Evolutionary conservation across 148 eudicot genomes (phyloP).

Genomic region (Selenicereus undatus): DNA sequence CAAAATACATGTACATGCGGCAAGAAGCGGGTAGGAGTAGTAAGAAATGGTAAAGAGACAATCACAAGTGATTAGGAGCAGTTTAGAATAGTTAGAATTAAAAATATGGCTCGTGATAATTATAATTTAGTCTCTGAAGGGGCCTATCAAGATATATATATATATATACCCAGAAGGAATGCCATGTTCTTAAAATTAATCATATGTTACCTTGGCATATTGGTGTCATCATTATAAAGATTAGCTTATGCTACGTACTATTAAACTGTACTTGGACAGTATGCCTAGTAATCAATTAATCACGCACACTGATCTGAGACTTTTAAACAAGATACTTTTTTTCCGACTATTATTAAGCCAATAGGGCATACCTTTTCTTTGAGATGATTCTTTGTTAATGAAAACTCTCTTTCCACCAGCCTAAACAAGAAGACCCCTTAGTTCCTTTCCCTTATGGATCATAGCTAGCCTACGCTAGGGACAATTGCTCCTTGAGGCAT

Average conservation of each 20-base stretch:
- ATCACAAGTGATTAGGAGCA: too few species aligned
- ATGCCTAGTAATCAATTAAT: background rate
- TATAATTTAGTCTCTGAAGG: too few species aligned
- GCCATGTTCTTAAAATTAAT: too few species aligned
- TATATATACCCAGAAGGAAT: too few species aligned
- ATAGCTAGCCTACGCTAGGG: background rate
- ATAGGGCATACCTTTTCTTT: background rate
- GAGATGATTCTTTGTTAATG: background rate
- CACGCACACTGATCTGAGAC: background rate
- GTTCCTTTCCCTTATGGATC: background rate
- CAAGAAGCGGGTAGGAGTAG: too few species aligned
- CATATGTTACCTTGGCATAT: background rate
- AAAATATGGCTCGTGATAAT: too few species aligned
- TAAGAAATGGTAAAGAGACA: too few species aligned
- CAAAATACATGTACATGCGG: too few species aligned
- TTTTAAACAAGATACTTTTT: background rate
- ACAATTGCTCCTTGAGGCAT: background rate
- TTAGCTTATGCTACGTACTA: background rate
- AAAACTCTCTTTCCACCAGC: background rate
- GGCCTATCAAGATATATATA: too few species aligned
- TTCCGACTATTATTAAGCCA: too few species aligned
- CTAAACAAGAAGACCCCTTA: background rate
- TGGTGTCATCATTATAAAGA: background rate
- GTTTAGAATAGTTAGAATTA: too few species aligned
- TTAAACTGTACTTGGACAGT: background rate